phyloP scores from a whole-genome alignment of 2,329 filamentous ascomycete genomes.

The Trichoderma guizhouense region DNA sequence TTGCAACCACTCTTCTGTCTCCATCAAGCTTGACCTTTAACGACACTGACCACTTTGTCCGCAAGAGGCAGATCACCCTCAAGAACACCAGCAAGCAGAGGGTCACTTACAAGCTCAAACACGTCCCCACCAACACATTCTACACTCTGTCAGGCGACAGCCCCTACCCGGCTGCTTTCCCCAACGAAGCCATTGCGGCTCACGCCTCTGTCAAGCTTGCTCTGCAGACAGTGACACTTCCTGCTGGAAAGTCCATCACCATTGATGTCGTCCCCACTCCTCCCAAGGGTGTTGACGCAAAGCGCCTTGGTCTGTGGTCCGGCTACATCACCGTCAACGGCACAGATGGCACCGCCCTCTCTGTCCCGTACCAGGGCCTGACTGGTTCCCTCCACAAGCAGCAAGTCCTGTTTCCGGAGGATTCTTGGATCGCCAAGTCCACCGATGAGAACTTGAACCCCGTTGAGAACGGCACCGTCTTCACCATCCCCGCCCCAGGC shows the following conservation, averaged over 20 bases:
- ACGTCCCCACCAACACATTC: conserved; percentile 49
- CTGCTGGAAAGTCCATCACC: conserved; percentile 40
- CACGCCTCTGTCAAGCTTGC: conserved; percentile 44
- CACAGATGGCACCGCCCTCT: conserved; percentile 36
- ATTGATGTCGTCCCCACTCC: conserved; percentile 45
- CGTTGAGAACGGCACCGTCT: conserved; percentile 37
- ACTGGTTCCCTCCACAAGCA: conserved; percentile 34
- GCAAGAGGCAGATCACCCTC: conserved; percentile 46
- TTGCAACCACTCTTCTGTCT: conserved; percentile 50
- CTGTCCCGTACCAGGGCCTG: conserved; percentile 42
- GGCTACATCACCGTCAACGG: conserved; percentile 42
- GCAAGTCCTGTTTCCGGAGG: conserved; percentile 24
- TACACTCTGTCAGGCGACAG: conserved; percentile 43
- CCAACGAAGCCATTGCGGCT: conserved; percentile 41
- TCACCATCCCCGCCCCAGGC: conserved; percentile 41
- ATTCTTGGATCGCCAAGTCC: conserved; percentile 33
- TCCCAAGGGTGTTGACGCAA: conserved; percentile 34
- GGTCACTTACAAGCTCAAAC: conserved; percentile 50
- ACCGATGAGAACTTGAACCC: conserved; percentile 29
- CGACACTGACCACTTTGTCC: conserved; percentile 57
- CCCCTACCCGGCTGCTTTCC: conserved; percentile 41
- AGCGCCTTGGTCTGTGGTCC: conserved; percentile 40
- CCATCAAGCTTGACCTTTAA: conserved; percentile 61
- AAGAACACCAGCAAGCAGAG: conserved; percentile 49
- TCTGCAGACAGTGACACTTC: conserved; percentile 42